Evolutionary conservation across 495 filamentous ascomycete genomes (phyloP).

Genomic region (Pyrenopolyporus hunteri): DNA sequence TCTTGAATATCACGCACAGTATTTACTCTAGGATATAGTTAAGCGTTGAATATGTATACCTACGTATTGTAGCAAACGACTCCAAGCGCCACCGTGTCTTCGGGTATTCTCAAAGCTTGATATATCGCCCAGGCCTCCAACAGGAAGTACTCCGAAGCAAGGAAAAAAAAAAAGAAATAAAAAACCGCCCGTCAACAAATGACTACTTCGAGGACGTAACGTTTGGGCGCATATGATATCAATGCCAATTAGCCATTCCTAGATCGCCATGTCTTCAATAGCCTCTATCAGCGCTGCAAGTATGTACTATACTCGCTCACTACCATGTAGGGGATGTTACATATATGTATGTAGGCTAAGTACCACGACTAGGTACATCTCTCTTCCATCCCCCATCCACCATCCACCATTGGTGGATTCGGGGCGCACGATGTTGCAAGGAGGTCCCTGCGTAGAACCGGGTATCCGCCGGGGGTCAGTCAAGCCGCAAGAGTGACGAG

Average conservation of each 20-base stretch:
- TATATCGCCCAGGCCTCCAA: not conserved
- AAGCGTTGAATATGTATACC: not conserved
- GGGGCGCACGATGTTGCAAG: slow-evolving; percentile 17
- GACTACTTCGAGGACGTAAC: slow-evolving; percentile 34
- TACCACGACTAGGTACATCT: slow-evolving; percentile 4
- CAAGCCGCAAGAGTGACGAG: slow-evolving; percentile 30
- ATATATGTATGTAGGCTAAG: slow-evolving; percentile 1
- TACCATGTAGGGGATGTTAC: slow-evolving; percentile 11
- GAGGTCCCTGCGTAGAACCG: slow-evolving; percentile 27
- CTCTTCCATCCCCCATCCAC: not conserved
- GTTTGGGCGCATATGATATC: slow-evolving; percentile 28
- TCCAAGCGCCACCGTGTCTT: not conserved
- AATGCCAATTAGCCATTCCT: slow-evolving; percentile 21
- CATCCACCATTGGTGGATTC: slow-evolving; percentile 16
- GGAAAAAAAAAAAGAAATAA: not conserved
- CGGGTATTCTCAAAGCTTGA: not conserved
- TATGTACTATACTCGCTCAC: slow-evolving; percentile 11
- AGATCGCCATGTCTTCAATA: not conserved
- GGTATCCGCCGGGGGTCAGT: slow-evolving; percentile 34
- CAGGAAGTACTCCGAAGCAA: slow-evolving; percentile 4
- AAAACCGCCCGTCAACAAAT: slow-evolving; percentile 30
- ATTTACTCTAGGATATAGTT: not conserved
- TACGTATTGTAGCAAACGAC: slow-evolving; percentile 1
- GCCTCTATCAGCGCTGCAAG: slow-evolving; percentile 2
- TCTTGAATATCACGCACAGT: not conserved